These are phyloP conservation scores for Diplotaxis tenuifolia DNA, from an alignment of 345 rosid species.

Conservation along the genomic window DNA sequence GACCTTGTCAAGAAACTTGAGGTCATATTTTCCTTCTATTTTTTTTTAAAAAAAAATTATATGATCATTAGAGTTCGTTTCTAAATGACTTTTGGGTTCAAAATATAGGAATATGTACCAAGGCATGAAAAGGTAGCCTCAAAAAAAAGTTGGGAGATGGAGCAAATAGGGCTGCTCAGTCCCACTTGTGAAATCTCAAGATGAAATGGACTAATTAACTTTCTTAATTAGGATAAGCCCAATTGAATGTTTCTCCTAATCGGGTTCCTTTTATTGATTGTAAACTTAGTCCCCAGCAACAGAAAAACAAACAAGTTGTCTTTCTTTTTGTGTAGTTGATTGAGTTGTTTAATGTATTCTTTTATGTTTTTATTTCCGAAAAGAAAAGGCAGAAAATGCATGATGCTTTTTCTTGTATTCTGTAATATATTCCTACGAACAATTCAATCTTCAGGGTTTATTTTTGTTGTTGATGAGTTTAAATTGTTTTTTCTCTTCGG, in stretches of 20 bases:
- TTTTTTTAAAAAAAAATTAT: not conserved
- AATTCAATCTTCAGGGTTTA: not conserved
- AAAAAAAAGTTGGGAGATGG: slow-evolving; percentile 74
- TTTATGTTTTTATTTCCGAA: not conserved
- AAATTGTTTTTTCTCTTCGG: not conserved
- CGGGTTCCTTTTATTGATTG: slow-evolving; percentile 31
- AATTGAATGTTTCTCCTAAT: slow-evolving; percentile 17
- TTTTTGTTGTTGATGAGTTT: not conserved
- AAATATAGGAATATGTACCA: slow-evolving; percentile 65
- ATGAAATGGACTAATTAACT: slow-evolving; percentile 32
- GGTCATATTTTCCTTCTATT: slow-evolving; percentile 31
- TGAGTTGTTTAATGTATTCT: slow-evolving; percentile 19
- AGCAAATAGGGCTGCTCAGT: slow-evolving; percentile 43
- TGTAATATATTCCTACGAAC: not conserved
- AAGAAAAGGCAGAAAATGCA: slow-evolving; percentile 1
- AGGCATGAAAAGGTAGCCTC: slow-evolving; percentile 71
- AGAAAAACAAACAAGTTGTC: not conserved
- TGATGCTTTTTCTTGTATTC: slow-evolving; percentile 13
- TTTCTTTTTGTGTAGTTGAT: slow-evolving; percentile 23
- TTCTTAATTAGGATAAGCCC: slow-evolving; percentile 20
- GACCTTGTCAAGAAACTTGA: slow-evolving; percentile 69
- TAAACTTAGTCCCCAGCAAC: slow-evolving; percentile 15
- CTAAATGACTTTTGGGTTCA: not conserved
- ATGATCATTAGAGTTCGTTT: not conserved
- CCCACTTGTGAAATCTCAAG: slow-evolving; percentile 56